These are phyloP conservation scores for Pleurotus tuoliensis DNA, from an alignment of 768 basidiomycete genomes.

Conservation along the genomic window DNA sequence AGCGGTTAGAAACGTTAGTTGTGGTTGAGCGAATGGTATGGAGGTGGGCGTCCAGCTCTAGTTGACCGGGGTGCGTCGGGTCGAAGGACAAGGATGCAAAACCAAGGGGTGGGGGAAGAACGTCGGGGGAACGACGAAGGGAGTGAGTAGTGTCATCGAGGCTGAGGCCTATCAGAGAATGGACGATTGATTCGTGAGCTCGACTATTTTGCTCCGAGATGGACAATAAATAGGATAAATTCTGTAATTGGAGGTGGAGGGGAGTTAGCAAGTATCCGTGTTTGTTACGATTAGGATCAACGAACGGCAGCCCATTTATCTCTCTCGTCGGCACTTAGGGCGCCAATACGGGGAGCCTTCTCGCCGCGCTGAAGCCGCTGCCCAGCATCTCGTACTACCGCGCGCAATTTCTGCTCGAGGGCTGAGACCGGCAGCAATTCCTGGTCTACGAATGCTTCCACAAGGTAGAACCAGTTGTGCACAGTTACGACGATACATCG, in stretches of 20 bases:
- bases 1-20: constrained; percentile 69
- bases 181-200: constrained; percentile 61
- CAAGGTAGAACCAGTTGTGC: constrained; percentile 75
- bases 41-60: constrained; percentile 64
- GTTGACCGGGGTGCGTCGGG: constrained; percentile 26
- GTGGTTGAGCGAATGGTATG: constrained; percentile 64
- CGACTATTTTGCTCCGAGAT: constrained; percentile 61
- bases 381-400: constrained; percentile 55
- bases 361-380: constrained; percentile 49
- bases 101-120: constrained; percentile 21
- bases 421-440: constrained; percentile 32
- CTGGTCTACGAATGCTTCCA: constrained; percentile 57
- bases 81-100: constrained; percentile 9
- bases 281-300: neutral
- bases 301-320: constrained; percentile 76
- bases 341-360: constrained; percentile 55
- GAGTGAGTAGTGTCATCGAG: constrained; percentile 71
- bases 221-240: constrained; percentile 62
- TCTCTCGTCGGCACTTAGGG: constrained; percentile 75
- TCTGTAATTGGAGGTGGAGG: constrained; percentile 39
- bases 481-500: constrained; percentile 66
- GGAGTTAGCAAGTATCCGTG: neutral
- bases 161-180: constrained; percentile 76
- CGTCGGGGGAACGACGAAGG: constrained; percentile 16
- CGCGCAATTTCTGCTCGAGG: constrained; percentile 42